Evolutionary conservation across 768 basidiomycete species (phyloP), one percentile per base, ranked within the genome.

Genomic region (Russula sp.): DNA sequence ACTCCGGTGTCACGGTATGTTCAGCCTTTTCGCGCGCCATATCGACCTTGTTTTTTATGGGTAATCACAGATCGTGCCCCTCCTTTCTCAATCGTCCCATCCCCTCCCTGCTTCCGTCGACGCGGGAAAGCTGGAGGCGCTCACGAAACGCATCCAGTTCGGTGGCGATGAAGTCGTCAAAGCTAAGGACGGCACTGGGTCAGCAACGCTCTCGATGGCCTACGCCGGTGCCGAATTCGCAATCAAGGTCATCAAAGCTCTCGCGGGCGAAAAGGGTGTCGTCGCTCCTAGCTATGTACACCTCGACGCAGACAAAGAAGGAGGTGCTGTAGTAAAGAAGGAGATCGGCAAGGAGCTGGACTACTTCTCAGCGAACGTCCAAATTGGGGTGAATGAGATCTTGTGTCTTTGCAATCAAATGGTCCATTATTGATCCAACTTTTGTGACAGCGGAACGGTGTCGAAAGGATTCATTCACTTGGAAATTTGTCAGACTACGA

Each of bases 81-180:
- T 97, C 55, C 88, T 98, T 71, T 96, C 94, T 11, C 92, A 96
- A 77, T 87, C 92, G 32, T 84, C 89, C 34, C 87, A 89, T 69
- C 80, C 89, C 18, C 83, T 94, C 26, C 90, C 90, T 32, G 64
- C 82, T n/a, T 74, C 74, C 61, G 62, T 88, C 62, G 70, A 79
- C n/a, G 71, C 78, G 40, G 78, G 77, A 7, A 74, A 75, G 1
- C 74, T 85, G 71, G 84, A 86, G 30, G 76, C 80, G 16, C 82
- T 98, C 56, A 80, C 90, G 54, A 81, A 92, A 62, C 89, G 92
- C 69, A 92, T 97, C 71, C 94, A 96, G 75, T 97, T 91, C 72
- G 95, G 95, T 62, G 95, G 94, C 63, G 95, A 97, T 70, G 95
- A 98, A 78, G 95, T 98, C 72, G 96, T 98, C 74, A 90, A 97